Evolutionary conservation across 2,329 filamentous ascomycete species (phyloP).

Genomic region (Dothideomycetidae sp.): DNA sequence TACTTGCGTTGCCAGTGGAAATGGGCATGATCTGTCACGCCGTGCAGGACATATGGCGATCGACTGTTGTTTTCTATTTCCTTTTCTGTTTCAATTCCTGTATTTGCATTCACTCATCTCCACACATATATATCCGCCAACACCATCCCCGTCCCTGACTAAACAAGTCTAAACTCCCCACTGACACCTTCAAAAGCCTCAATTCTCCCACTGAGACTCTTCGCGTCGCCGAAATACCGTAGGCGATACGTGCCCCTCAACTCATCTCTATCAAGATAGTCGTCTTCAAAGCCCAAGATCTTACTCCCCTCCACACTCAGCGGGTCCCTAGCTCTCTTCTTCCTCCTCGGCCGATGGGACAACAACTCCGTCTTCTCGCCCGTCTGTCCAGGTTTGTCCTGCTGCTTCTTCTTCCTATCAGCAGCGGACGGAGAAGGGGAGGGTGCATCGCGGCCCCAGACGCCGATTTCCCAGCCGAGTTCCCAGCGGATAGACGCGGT

Average conservation of each 20-base stretch:
- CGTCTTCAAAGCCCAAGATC: conserved; percentile 4
- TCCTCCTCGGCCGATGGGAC: conserved; percentile 11
- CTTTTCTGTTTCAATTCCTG: no score
- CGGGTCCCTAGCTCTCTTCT: conserved; percentile 22
- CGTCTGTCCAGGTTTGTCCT: background rate
- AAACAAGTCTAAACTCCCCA: conserved; percentile 34
- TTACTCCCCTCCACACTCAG: conserved; percentile 11
- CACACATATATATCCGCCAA: no score
- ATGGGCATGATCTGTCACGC: no score
- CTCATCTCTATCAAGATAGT: conserved; percentile 1
- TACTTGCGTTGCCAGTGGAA: no score
- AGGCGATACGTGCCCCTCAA: conserved; percentile 56
- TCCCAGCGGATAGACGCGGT: conserved; percentile 73
- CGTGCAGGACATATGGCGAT: no score
- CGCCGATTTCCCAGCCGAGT: conserved; percentile 39
- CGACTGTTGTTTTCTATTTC: no score
- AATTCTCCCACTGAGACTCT: conserved; percentile 48
- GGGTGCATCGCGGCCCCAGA: conserved; percentile 13
- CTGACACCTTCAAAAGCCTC: conserved; percentile 56
- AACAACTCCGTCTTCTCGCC: conserved; percentile 13
- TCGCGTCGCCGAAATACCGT: conserved; percentile 73
- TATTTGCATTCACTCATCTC: no score
- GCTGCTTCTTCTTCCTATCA: background rate
- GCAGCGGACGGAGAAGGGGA: background rate
- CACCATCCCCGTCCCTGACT: no score